A percentile compares a stretch with the other conserved stretches of the same genome.
Evolutionary conservation across 805 yeast genomes (phyloP).

Genomic region (Torulaspora maleeae): DNA sequence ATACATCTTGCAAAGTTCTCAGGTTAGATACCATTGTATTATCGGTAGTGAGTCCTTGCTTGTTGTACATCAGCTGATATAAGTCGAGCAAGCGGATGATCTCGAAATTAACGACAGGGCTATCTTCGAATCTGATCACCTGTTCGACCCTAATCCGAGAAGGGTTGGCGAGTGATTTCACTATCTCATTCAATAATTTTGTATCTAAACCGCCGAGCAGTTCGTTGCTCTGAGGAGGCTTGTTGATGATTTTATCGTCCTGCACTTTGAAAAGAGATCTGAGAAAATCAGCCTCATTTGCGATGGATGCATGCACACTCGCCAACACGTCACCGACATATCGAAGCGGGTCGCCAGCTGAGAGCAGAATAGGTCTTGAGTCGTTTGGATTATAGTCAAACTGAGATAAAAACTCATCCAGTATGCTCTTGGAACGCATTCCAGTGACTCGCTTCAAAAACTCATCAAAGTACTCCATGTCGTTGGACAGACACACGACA

Average conservation of each 20-base stretch:
- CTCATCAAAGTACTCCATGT: slow-evolving; percentile 49
- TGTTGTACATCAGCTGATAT: slow-evolving; percentile 61
- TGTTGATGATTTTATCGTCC: slow-evolving; percentile 14
- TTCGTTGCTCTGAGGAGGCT: slow-evolving; percentile 24
- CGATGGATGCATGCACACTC: slow-evolving; percentile 77
- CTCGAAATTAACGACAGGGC: slow-evolving; percentile 50
- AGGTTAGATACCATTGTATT: slow-evolving; percentile 23
- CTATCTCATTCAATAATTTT: slow-evolving; percentile 31
- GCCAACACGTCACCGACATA: slow-evolving; percentile 87
- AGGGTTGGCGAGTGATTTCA: slow-evolving; percentile 42
- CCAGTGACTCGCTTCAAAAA: slow-evolving; percentile 61
- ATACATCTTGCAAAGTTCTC: slow-evolving; percentile 13
- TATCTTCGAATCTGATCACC: slow-evolving; percentile 58
- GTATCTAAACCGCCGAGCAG: slow-evolving; percentile 27
- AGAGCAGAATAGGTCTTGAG: slow-evolving; percentile 51
- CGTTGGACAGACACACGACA: slow-evolving; percentile 36
- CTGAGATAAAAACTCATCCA: slow-evolving; percentile 64
- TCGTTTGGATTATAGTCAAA: slow-evolving; percentile 35
- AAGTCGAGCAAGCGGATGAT: slow-evolving; percentile 60
- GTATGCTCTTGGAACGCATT: slow-evolving; percentile 58
- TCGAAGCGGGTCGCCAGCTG: slow-evolving; percentile 75
- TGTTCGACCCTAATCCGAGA: slow-evolving; percentile 63
- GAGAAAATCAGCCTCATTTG: slow-evolving; percentile 79
- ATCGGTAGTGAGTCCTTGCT: slow-evolving; percentile 36
- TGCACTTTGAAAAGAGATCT: slow-evolving; percentile 52